Conservation (phyloP, 2,329 filamentous ascomycete genomes). For the Ramularia collo-cygni region DNA sequence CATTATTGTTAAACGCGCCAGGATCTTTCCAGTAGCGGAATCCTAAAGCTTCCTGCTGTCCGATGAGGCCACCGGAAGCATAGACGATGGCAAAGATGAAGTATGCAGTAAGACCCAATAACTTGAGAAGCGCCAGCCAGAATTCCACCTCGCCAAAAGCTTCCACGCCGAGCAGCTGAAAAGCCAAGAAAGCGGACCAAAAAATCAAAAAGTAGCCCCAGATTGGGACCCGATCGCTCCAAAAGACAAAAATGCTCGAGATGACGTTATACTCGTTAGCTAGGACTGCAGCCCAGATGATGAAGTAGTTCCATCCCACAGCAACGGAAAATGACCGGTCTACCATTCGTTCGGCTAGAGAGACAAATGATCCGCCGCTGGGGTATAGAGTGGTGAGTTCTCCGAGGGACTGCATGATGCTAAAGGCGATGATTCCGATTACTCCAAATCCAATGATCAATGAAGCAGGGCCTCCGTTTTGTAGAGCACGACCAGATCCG, state of each 20-base stretch:
- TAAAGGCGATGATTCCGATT: slow-evolving; percentile 61
- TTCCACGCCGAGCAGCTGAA: slow-evolving; percentile 32
- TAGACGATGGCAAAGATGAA: slow-evolving; percentile 38
- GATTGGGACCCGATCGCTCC: slow-evolving; percentile 47
- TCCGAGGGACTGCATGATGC: slow-evolving; percentile 66
- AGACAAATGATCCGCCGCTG: slow-evolving; percentile 64
- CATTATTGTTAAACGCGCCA: slow-evolving; percentile 33
- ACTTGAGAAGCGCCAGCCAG: slow-evolving; percentile 38
- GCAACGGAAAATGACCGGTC: slow-evolving; percentile 63
- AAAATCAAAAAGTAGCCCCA: slow-evolving; percentile 39
- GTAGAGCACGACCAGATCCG: slow-evolving; percentile 62
- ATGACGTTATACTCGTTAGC: slow-evolving; percentile 67
- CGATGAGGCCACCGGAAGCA: slow-evolving; percentile 25
- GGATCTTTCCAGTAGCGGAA: slow-evolving; percentile 34
- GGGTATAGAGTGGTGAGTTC: slow-evolving; percentile 69
- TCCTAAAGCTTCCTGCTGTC: slow-evolving; percentile 23
- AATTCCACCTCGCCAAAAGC: slow-evolving; percentile 40
- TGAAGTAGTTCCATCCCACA: slow-evolving; percentile 64
- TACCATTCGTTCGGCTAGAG: slow-evolving; percentile 62
- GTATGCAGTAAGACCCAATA: slow-evolving; percentile 32
- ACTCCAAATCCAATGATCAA: slow-evolving; percentile 66
- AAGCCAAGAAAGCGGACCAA: slow-evolving; percentile 33
- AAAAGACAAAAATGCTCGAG: slow-evolving; percentile 59
- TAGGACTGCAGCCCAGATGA: slow-evolving; percentile 60
- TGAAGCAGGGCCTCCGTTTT: slow-evolving; percentile 62